Percentiles rank a stretch among this genome's conserved stretches.
phyloP scores from a whole-genome alignment of 352 stramenopile genomes.

The Phytopythium mirpurense region DNA sequence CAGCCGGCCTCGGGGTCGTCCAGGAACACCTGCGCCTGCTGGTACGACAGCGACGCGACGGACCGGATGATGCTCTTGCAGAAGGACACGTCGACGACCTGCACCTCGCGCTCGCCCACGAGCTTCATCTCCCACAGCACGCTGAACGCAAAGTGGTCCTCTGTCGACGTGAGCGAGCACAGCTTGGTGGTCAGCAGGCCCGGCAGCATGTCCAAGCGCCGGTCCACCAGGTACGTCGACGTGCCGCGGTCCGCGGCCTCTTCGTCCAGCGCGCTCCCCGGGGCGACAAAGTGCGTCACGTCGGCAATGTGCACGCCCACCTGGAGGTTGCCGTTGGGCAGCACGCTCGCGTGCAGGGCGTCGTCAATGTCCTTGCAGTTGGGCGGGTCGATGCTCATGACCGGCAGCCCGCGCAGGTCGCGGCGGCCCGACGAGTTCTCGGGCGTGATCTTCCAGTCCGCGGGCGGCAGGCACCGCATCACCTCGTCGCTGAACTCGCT shows the following conservation, averaged over 20 bases:
- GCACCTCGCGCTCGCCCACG: slow-evolving; percentile 56
- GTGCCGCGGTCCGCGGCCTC: slow-evolving; percentile 91
- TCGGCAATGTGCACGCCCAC: slow-evolving; percentile 99
- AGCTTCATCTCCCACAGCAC: slow-evolving; percentile 74
- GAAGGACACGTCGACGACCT: slow-evolving; percentile 95
- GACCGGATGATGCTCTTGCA: slow-evolving; percentile 98
- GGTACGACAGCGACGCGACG: slow-evolving; percentile 95
- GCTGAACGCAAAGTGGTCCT: slow-evolving; percentile 84
- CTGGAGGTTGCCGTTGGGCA: slow-evolving; percentile 92
- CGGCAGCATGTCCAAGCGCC: slow-evolving; percentile 98
- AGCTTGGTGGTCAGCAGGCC: slow-evolving; percentile 96
- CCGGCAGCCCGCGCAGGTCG: slow-evolving; percentile 92
- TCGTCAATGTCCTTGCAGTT: slow-evolving; percentile 98
- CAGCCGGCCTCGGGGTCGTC: slow-evolving; percentile 74
- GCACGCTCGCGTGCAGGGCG: slow-evolving; percentile 91
- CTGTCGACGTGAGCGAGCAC: slow-evolving; percentile 89
- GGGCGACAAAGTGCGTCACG: slow-evolving; percentile 97
- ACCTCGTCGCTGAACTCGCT: slow-evolving; percentile 83
- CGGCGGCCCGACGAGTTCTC: slow-evolving; percentile 88
- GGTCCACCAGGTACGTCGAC: slow-evolving; percentile 98
- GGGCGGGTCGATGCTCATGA: slow-evolving; percentile 90
- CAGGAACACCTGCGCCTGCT: slow-evolving; percentile 95
- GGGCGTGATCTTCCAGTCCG: slow-evolving; percentile 94
- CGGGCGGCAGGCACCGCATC: slow-evolving; percentile 89
- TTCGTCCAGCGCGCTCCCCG: slow-evolving; percentile 92